Conservation (phyloP, 805 yeast genomes). For the Yarrowia yakushimensis region DNA sequence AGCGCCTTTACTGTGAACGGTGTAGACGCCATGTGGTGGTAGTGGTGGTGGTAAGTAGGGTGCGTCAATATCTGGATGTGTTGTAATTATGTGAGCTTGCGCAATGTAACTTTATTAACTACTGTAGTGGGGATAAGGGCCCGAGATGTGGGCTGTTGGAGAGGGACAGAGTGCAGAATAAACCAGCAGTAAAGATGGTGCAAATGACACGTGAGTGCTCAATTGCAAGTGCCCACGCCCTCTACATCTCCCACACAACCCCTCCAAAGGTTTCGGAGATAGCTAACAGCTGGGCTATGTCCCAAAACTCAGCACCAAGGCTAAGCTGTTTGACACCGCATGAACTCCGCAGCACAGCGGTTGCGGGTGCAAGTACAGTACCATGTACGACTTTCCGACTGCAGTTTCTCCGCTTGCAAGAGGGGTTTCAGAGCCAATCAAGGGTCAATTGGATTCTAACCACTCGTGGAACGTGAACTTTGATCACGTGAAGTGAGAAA, state of each 20-base stretch:
- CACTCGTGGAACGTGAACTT: not conserved
- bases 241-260: not conserved
- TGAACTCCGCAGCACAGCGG: not conserved
- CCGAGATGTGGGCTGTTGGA: not conserved
- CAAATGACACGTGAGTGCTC: not conserved
- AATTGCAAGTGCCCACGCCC: not conserved
- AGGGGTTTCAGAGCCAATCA: not conserved
- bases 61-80: conserved; percentile 22
- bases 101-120: conserved; percentile 15
- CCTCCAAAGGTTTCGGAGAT: conserved; percentile 4
- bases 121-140: not conserved
- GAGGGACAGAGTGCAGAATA: not conserved
- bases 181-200: too few species aligned
- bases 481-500: not conserved
- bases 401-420: not conserved
- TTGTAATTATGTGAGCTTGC: conserved; percentile 20
- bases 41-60: not conserved
- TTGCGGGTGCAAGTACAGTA: too few species aligned
- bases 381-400: not conserved
- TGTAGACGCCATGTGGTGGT: conserved; percentile 25
- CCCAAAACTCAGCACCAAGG: conserved; percentile 8
- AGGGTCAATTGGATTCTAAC: not conserved
- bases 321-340: not conserved
- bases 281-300: conserved; percentile 7
- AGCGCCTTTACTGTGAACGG: conserved; percentile 68